Conservation (phyloP, 495 filamentous ascomycete species). For the Pyrenula massariospora region DNA sequence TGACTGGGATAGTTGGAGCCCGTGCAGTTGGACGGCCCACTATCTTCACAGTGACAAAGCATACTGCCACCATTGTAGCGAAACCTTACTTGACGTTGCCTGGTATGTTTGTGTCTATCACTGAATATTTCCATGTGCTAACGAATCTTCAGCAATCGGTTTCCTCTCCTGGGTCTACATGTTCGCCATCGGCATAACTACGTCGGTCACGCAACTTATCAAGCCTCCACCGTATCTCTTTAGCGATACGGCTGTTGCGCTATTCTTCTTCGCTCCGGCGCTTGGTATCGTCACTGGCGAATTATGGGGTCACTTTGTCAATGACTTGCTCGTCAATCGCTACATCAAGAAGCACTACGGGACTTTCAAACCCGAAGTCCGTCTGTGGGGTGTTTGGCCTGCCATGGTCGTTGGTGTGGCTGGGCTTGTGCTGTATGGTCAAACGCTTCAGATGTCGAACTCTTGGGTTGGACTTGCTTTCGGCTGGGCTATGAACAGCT, state of each 20-base stretch:
- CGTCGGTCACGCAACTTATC: slow-evolving; percentile 24
- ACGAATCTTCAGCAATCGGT: neutral
- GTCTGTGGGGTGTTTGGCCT: slow-evolving; percentile 25
- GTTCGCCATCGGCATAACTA: slow-evolving; percentile 14
- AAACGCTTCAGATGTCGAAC: slow-evolving; percentile 21
- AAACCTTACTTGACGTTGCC: neutral
- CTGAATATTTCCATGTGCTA: neutral
- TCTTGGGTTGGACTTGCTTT: slow-evolving; percentile 28
- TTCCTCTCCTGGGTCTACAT: neutral
- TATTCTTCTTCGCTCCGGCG: slow-evolving; percentile 25
- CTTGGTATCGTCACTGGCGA: slow-evolving; percentile 20
- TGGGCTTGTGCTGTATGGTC: slow-evolving; percentile 23
- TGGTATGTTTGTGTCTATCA: neutral
- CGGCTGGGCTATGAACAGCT: slow-evolving; percentile 29
- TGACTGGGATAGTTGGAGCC: neutral
- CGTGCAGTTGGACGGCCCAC: neutral
- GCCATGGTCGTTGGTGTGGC: slow-evolving; percentile 18
- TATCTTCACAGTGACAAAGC: neutral
- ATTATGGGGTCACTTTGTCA: slow-evolving; percentile 25
- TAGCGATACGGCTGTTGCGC: slow-evolving; percentile 11
- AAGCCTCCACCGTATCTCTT: slow-evolving; percentile 24
- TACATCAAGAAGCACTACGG: neutral
- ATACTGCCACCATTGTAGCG: neutral
- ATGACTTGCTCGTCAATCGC: slow-evolving; percentile 17
- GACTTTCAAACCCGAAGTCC: slow-evolving; percentile 14